Evolutionary conservation across 768 basidiomycete genomes (phyloP), one percentile per base, ranked within the genome.

Genomic region (Leccinum barrowsii): DNA sequence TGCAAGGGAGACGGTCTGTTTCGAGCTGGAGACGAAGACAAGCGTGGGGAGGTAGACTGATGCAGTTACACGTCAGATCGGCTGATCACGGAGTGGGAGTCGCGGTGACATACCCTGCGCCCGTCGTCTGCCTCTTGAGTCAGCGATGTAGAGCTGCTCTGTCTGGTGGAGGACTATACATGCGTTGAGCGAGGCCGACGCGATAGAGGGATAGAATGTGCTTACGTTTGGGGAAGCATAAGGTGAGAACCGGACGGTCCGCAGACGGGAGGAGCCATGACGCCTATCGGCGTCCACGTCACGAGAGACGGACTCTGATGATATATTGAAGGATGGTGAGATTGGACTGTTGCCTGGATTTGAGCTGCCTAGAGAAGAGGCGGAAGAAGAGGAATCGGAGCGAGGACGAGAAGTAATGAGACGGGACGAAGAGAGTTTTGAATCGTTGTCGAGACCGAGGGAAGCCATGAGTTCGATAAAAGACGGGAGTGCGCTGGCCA

Each of bases 401-500:
- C 70, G 73, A 57, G 72, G 69, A 57, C 69, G 73, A 19, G 63
- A 42, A 4, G 56, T 32, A 37, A 40, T 60, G 60, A 70, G 62
- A 60, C 63, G 65, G 64, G 74, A 54, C 50, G 75, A 65, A 24
- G 70, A 63, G 61, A 69, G 61, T 50, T 75, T 72, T 54, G 75
- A 50, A 30, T 73, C 63, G 63, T 80, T 80, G 63, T 89, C 84
- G 72, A 92, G 79, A 62, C 89, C 91, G 64, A 93, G 78, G 59
- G 91, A 83, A 61, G 84, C 83, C 89, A 93, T 90, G 70, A 93
- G 87, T 76, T 92, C 86, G 58, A 90, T 85, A 72, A 93, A 93
- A 57, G 91, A 92, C 68, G 91, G 91, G 66, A 92, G 85, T 67
- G 88, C 74, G 70, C 68, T 55, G 37, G 86, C 77, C 86, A 87